Conservation (phyloP, 2,329 filamentous ascomycete genomes). For the Xylaria hypoxylon region DNA sequence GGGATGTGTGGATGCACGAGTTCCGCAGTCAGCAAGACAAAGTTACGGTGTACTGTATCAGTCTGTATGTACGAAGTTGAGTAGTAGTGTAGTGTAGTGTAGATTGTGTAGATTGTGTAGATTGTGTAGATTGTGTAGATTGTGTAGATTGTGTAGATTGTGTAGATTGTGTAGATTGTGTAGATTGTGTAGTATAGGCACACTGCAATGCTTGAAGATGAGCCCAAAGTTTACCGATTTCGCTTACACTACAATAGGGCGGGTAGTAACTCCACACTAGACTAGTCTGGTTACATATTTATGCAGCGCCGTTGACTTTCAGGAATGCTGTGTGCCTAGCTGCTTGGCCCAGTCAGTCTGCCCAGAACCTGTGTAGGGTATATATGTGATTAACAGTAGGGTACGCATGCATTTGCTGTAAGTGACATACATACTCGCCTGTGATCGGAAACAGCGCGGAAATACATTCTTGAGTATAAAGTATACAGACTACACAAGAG, state of each 20-base stretch:
- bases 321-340: background rate
- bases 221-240: conserved; percentile 19
- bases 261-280: conserved; percentile 3
- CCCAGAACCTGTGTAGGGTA: background rate
- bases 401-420: conserved; percentile 9
- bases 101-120: too few species aligned
- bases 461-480: background rate
- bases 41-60: too few species aligned
- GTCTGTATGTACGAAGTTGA: conserved; percentile 5
- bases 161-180: too few species aligned
- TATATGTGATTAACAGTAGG: conserved; percentile 10
- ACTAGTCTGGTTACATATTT: conserved; percentile 1
- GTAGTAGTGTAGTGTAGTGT: too few species aligned
- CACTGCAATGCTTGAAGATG: conserved; percentile 5
- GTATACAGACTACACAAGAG: too few species aligned
- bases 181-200: too few species aligned
- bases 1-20: conserved; percentile 14
- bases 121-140: too few species aligned
- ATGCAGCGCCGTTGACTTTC: conserved; percentile 20
- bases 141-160: too few species aligned
- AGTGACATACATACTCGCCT: background rate
- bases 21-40: conserved; percentile 23
- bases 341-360: background rate
- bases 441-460: background rate
- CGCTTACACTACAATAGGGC: background rate